A percentile compares a stretch with the other conserved stretches of the same genome.
Evolutionary conservation across 176 grass and related monocot species (phyloP).

Genomic region (Zoysia japonica): DNA sequence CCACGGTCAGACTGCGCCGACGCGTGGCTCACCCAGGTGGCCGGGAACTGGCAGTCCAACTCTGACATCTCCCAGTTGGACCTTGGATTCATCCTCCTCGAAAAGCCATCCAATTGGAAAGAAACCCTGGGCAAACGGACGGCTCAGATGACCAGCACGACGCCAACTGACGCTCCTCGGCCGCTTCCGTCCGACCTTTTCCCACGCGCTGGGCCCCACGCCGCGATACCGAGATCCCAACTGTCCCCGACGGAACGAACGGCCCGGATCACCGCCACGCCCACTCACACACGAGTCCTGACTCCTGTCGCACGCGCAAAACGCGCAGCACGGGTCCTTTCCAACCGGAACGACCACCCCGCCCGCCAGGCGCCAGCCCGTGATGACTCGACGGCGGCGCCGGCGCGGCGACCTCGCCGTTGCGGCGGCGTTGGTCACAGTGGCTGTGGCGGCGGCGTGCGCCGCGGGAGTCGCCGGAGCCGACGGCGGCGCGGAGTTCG

Average conservation of each 20-base stretch:
- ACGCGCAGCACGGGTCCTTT: neutral
- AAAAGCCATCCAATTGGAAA: neutral
- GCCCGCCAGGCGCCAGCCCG: neutral
- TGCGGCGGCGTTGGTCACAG: neutral
- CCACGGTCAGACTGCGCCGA: neutral
- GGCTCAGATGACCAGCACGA: neutral
- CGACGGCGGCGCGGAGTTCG: conserved; percentile 49
- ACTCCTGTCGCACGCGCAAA: neutral
- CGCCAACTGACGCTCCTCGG: neutral
- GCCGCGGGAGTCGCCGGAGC: conserved; percentile 5
- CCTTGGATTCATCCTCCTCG: neutral
- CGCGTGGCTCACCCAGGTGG: neutral
- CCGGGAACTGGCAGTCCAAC: conserved; percentile 6
- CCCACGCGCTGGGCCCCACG: neutral
- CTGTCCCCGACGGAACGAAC: conserved; percentile 15
- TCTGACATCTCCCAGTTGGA: neutral
- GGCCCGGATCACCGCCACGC: conserved; percentile 26
- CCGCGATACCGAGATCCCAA: neutral
- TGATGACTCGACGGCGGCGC: conserved; percentile 45
- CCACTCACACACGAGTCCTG: neutral
- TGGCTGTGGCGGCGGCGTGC: neutral
- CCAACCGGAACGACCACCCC: neutral
- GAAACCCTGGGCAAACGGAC: neutral
- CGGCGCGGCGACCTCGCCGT: conserved; percentile 38
- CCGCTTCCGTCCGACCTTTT: neutral